Evolutionary conservation across 2,329 filamentous ascomycete species (phyloP).

Genomic region (Clarireedia monteithiana): DNA sequence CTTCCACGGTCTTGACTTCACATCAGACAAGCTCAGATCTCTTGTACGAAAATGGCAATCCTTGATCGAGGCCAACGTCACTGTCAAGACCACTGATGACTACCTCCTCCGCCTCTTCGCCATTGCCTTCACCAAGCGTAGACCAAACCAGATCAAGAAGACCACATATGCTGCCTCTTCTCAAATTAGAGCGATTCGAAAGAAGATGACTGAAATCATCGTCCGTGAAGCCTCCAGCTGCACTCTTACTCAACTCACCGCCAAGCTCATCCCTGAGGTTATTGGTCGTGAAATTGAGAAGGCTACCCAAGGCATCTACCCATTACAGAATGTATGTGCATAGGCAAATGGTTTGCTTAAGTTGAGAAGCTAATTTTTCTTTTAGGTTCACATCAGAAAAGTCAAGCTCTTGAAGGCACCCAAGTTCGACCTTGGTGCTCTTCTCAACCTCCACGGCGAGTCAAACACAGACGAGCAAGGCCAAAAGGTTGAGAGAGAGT

Average conservation of each 20-base stretch:
- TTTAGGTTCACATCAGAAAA: constrained; percentile 97
- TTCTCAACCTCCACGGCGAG: constrained; percentile 96
- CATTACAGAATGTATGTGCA: constrained; percentile 85
- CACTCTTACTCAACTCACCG: constrained; percentile 92
- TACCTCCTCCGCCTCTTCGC: constrained; percentile 98
- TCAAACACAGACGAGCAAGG: constrained; percentile 92
- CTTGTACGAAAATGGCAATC: constrained; percentile 99
- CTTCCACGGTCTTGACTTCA: constrained; percentile 99
- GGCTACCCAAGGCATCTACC: constrained; percentile 98
- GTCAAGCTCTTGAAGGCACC: constrained; percentile 98
- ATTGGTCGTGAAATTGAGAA: constrained; percentile 99
- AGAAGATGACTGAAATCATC: constrained; percentile 99
- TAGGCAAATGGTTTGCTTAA: background rate
- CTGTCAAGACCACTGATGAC: constrained; percentile 99
- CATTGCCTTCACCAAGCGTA: constrained; percentile 98
- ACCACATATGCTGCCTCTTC: constrained; percentile 96
- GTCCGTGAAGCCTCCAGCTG: constrained; percentile 89
- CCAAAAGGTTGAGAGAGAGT: constrained; percentile 98
- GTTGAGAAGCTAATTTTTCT: constrained; percentile 29
- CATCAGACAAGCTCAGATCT: constrained; percentile 98
- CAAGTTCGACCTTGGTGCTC: constrained; percentile 97
- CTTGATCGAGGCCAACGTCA: constrained; percentile 98
- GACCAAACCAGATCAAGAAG: constrained; percentile 99
- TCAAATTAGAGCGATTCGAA: constrained; percentile 95
- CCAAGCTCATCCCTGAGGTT: constrained; percentile 98